Evolutionary conservation across 441 rosid species (phyloP), one percentile per base, ranked within the genome.

Genomic region (Adansonia gregorii): DNA sequence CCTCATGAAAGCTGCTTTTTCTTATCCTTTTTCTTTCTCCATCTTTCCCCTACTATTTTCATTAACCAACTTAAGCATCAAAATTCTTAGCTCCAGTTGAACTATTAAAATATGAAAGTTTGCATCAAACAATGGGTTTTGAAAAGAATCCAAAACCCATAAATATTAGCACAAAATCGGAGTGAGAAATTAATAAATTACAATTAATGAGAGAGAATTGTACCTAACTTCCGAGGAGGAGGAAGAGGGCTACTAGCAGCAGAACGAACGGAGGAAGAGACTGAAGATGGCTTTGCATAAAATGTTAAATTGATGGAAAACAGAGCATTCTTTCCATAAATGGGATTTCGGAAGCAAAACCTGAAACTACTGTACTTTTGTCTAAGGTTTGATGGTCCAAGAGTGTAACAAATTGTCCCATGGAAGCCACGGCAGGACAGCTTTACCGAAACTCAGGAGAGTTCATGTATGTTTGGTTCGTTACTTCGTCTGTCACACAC

Each of bases 191-290:
- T 24, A 43, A 76, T 35, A 20, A 58, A 8, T 19, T 8, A 64
- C 20, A 49, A 54, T 54, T 22, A 49, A 48, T 68, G 73, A 68
- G 27, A 43, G 56, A 68, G 56, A 14, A 66, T 5, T 39, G 20
- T 81, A 88, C 94, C 93, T 92, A 59, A 83, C 76, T 61, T 92
- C 89, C 58, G 41, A 35, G 41, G 90, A 77, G 24, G 92, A 74
- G 54, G 92, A 74, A 64, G 92, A 86, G 20, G 94, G 88, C 69
- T 87, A 72, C 89, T 85, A 24, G 90, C 75, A 46, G 91, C 90
- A 64, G 84, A 89, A 75, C 93, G 88, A 12, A 81, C 78, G 64
- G 67, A 75, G 61, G 85, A 78, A 71, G 74, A 52, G 15, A 78
- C 52, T 67, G 83, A 45, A 4, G 70, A 74, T 8, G 72, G 81